A percentile compares a stretch with the other conserved stretches of the same genome.
Evolutionary conservation across 2,329 filamentous ascomycete species (phyloP).

Genomic region (Fusarium verticillioides): DNA sequence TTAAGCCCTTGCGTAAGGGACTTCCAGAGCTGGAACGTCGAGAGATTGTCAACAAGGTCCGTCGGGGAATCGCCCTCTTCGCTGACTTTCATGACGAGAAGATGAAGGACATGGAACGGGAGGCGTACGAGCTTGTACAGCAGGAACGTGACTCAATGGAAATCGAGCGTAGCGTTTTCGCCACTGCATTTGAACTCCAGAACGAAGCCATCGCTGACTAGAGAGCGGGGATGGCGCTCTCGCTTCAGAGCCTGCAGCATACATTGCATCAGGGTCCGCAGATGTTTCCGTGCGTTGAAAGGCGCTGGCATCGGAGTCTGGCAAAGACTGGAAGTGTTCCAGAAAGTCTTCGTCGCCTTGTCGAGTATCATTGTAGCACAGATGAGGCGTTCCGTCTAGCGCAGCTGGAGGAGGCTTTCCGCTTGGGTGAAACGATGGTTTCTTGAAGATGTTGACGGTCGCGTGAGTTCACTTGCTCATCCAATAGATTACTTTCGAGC

Average conservation of each 20-base stretch:
- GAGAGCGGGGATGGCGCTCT: neutral
- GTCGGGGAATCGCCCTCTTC: neutral
- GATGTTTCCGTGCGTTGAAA: neutral
- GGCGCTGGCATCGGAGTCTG: neutral
- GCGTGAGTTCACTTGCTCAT: neutral
- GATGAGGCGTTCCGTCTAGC: neutral
- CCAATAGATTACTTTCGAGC: neutral
- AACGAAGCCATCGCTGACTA: neutral
- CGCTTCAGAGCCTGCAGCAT: neutral
- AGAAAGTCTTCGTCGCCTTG: neutral
- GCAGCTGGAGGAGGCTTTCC: neutral
- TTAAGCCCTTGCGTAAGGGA: conserved; percentile 1
- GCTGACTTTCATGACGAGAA: neutral
- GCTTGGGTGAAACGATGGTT: neutral
- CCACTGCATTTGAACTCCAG: neutral
- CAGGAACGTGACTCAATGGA: neutral
- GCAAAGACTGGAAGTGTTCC: neutral
- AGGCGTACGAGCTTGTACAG: fast-evolving
- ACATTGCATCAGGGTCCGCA: neutral
- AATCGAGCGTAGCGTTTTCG: neutral
- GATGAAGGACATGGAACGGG: neutral
- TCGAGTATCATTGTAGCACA: neutral
- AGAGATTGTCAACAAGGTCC: neutral
- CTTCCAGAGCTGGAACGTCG: neutral
- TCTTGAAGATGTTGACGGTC: neutral